Evolutionary conservation across 805 yeast genomes (phyloP), one percentile per base, ranked within the genome.

Genomic region (Hermanozyma aechmeae): DNA sequence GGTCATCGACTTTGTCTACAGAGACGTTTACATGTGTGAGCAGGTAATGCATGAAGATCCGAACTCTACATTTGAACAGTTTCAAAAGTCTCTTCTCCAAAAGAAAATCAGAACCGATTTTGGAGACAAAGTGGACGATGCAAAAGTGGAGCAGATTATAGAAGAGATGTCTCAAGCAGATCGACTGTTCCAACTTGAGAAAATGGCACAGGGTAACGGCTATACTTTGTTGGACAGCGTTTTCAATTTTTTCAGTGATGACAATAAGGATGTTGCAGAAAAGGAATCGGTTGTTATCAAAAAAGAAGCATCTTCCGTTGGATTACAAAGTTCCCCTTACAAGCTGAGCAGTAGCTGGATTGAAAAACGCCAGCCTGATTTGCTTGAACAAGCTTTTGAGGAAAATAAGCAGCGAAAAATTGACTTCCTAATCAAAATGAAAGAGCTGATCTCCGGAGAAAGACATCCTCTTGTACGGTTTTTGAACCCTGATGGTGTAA

Each of bases 391-490:
- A 3, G 12, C 20, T 2, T 10, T 15, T 3, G 28, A 23, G 4
- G 19, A 19, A 14, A 63, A 68, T 36, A 53, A 64, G 9, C 50
- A 59, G 24, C 55, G 77, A 22, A 80, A 80, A 44, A 59, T 60
- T 25, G 49, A 51, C 5, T 44, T 76, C 15, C 43, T 71, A 9
- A 51, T 58, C 12, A 51, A 55, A 6, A 40, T 78, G 2, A 65
- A 65, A 35, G 39, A 53, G 12, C 56, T 77, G 0, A 57, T 52
- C 13, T 62, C 61, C 6, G 56, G 64, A 9, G 65, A 68, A 31
- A 65, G 73, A 40, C 57, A 55, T 29, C 98, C 98, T 0, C 55
- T 85, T 14, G 96, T 89, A 0, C 63, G 83, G 28, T 92, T 92
- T 46, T 56, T 71, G 25, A 59, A 77, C 3, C 72, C 82, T 0